Percentiles rank a stretch among this genome's conserved stretches.
Conservation (phyloP, 2,329 filamentous ascomycete genomes). For the Monosporascus sp. region DNA sequence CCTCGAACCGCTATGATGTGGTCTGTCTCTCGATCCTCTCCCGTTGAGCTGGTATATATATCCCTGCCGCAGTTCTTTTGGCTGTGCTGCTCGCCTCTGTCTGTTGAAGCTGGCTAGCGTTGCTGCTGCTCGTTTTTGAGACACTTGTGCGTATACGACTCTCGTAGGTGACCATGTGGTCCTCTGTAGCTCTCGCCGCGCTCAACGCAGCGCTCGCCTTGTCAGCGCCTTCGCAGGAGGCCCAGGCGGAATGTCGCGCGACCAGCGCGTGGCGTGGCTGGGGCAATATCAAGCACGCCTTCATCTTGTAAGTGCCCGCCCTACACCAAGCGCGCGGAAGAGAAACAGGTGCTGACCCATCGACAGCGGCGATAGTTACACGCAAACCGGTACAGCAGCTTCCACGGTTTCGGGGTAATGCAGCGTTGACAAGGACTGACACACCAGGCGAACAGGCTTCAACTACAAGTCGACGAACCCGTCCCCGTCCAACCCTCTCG, state of each 20-base stretch:
- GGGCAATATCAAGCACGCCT: constrained; percentile 33
- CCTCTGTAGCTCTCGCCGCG: neutral
- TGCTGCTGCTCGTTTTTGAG: too few species aligned
- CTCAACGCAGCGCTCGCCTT: neutral
- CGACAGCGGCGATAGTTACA: constrained; percentile 28
- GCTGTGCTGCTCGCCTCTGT: too few species aligned
- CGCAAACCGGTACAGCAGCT: constrained; percentile 19
- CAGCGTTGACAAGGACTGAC: neutral
- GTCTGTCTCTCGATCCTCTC: too few species aligned
- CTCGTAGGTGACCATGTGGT: neutral
- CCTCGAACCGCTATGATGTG: too few species aligned
- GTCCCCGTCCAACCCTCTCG: constrained; percentile 49
- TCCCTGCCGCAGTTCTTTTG: too few species aligned
- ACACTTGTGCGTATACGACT: too few species aligned
- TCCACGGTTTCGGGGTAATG: too few species aligned
- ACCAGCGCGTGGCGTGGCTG: constrained; percentile 30
- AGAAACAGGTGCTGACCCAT: neutral
- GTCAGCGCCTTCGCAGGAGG: neutral
- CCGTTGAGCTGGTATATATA: too few species aligned
- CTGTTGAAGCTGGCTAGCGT: too few species aligned
- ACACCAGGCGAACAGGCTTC: constrained; percentile 36
- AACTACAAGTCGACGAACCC: constrained; percentile 46
- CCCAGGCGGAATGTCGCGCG: neutral
- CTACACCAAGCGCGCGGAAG: neutral
- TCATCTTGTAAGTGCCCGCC: constrained; percentile 32